Conservation (phyloP, 2,329 filamentous ascomycete genomes). For the Ophiosphaerella narmari region DNA sequence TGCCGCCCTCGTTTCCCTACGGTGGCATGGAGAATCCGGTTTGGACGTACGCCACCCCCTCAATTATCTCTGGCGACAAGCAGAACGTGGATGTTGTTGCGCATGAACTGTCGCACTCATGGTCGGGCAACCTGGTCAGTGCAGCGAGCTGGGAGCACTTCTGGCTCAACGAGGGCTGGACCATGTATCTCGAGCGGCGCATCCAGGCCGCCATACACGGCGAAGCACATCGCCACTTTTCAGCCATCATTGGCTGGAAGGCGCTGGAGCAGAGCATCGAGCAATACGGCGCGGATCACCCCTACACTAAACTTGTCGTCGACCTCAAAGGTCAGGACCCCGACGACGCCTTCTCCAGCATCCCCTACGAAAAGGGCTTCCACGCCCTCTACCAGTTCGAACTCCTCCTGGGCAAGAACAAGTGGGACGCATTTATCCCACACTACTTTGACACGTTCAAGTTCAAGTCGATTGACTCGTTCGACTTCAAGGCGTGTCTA, state of each 20-base stretch:
- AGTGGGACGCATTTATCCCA: constrained; percentile 94
- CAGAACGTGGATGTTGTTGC: constrained; percentile 97
- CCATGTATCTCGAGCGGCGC: constrained; percentile 88
- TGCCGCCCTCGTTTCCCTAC: constrained; percentile 74
- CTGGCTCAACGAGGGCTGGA: constrained; percentile 81
- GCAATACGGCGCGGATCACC: constrained; percentile 79
- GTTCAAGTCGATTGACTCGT: constrained; percentile 86
- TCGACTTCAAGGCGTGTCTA: constrained; percentile 89
- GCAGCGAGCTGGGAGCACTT: constrained; percentile 83
- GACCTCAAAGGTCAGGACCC: constrained; percentile 89
- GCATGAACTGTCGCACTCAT: constrained; percentile 76
- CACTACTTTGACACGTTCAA: constrained; percentile 90
- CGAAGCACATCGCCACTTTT: constrained; percentile 87
- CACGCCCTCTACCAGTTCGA: constrained; percentile 92
- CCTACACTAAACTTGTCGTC: constrained; percentile 89
- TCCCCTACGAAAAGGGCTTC: constrained; percentile 97
- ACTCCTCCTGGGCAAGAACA: constrained; percentile 78
- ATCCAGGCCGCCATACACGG: constrained; percentile 79
- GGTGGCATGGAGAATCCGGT: constrained; percentile 85
- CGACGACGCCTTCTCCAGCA: constrained; percentile 89
- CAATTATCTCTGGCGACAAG: constrained; percentile 79
- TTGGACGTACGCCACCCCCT: constrained; percentile 93
- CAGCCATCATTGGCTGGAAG: constrained; percentile 95
- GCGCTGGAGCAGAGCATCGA: constrained; percentile 79
- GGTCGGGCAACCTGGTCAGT: constrained; percentile 86